Percentiles rank a stretch among this genome's conserved stretches.
Evolutionary conservation across 768 basidiomycete genomes (phyloP).

Genomic region (Lenzites betulinus): DNA sequence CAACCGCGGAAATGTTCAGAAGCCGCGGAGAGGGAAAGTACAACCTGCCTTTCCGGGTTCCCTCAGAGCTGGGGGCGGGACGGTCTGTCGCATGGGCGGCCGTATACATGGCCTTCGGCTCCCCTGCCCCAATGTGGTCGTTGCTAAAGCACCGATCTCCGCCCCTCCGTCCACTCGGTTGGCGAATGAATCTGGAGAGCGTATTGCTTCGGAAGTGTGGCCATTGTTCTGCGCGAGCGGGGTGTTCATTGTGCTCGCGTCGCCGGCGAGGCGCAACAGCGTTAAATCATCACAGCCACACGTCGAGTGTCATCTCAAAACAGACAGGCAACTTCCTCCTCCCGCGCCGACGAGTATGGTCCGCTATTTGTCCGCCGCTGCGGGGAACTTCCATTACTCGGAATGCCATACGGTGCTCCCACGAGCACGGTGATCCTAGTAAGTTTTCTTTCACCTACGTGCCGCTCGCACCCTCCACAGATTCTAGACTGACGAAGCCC

Average conservation of each 20-base stretch:
- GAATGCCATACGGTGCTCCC: background rate
- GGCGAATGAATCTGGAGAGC: background rate
- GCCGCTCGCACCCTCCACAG: too few species aligned
- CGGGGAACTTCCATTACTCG: conserved; percentile 7
- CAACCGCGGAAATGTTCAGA: conserved; percentile 6
- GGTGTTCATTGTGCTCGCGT: background rate
- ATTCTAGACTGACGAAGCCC: too few species aligned
- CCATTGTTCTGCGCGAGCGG: background rate
- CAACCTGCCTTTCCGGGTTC: conserved; percentile 10
- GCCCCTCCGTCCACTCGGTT: background rate
- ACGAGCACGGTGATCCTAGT: conserved; percentile 3
- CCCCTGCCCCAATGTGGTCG: background rate
- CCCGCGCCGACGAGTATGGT: background rate
- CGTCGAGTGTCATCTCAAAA: background rate
- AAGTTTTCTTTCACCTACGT: background rate
- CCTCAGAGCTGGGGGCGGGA: background rate
- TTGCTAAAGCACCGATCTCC: background rate
- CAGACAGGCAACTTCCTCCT: background rate
- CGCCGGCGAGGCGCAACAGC: background rate
- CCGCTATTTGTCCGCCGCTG: background rate
- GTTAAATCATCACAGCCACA: conserved; percentile 14
- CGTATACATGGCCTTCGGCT: background rate
- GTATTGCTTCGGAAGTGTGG: background rate
- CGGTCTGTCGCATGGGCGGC: background rate
- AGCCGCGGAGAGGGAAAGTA: conserved; percentile 2